phyloP scores from a whole-genome alignment of 2,329 filamentous ascomycete genomes.

The Xylaria sp. region DNA sequence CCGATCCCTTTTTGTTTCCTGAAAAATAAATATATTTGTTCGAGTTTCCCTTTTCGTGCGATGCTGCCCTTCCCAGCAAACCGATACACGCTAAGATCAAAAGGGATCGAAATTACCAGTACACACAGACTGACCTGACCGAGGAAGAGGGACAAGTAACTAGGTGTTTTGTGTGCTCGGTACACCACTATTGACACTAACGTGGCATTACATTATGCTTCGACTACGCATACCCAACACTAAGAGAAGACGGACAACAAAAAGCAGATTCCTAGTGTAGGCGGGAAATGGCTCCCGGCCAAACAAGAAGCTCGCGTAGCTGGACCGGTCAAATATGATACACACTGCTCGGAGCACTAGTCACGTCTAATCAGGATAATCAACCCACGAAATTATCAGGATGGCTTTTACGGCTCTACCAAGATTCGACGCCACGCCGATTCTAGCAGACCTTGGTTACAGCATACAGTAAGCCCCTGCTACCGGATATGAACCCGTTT shows the following conservation, averaged over 20 bases:
- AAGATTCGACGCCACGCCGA: slow-evolving; percentile 23
- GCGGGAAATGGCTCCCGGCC: neutral
- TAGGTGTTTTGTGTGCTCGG: neutral
- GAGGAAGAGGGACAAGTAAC: neutral
- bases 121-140: neutral
- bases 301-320: slow-evolving; percentile 21
- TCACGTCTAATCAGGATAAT: slow-evolving; percentile 15
- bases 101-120: slow-evolving; percentile 16
- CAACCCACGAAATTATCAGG: slow-evolving; percentile 33
- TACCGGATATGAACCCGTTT: slow-evolving; percentile 30
- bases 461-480: slow-evolving; percentile 40
- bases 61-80: neutral
- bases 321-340: slow-evolving; percentile 3
- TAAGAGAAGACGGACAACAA: slow-evolving; percentile 7
- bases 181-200: slow-evolving; percentile 3
- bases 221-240: neutral
- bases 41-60: slow-evolving; percentile 21
- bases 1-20: slow-evolving; percentile 21
- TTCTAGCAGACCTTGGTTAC: slow-evolving; percentile 17
- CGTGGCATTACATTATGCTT: neutral
- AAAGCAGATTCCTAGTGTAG: slow-evolving; percentile 11
- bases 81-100: neutral
- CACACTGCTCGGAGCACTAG: neutral
- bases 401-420: slow-evolving; percentile 26
- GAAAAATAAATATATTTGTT: slow-evolving; percentile 28